A percentile compares a stretch with the other conserved stretches of the same genome.
phyloP scores from a whole-genome alignment of 768 basidiomycete genomes.

The Cystofilobasidium macerans region DNA sequence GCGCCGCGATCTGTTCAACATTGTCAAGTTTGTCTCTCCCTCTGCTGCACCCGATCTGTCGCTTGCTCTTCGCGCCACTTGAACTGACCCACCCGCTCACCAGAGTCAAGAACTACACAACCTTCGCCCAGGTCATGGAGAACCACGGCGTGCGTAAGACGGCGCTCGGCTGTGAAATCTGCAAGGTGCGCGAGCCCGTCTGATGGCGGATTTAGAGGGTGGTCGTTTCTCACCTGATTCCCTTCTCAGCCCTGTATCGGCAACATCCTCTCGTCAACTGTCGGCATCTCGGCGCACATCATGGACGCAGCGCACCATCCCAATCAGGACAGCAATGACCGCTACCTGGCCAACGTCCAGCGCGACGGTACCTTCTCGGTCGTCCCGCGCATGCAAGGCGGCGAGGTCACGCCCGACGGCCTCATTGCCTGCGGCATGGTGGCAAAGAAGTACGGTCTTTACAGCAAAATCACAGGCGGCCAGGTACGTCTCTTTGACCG shows the following conservation, averaged over 20 bases:
- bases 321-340: conserved; percentile 43
- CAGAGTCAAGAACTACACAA: conserved; percentile 52
- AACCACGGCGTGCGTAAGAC: conserved; percentile 44
- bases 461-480: conserved; percentile 48
- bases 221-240: background rate
- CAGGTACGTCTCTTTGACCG: conserved; percentile 36
- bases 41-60: background rate
- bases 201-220: background rate
- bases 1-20: conserved; percentile 56
- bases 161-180: conserved; percentile 59
- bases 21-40: conserved; percentile 43
- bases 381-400: conserved; percentile 52
- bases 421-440: conserved; percentile 55
- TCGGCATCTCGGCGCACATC: conserved; percentile 53
- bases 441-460: conserved; percentile 55
- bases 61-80: background rate
- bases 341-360: conserved; percentile 61
- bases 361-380: conserved; percentile 56
- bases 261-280: conserved; percentile 43
- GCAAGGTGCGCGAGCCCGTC: conserved; percentile 37
- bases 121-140: conserved; percentile 49
- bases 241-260: conserved; percentile 49
- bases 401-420: conserved; percentile 59
- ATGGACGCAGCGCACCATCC: conserved; percentile 54
- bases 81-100: background rate